These are phyloP conservation scores for Camellia japonica DNA, from an alignment of 148 eudicot species.

Conservation along the genomic window DNA sequence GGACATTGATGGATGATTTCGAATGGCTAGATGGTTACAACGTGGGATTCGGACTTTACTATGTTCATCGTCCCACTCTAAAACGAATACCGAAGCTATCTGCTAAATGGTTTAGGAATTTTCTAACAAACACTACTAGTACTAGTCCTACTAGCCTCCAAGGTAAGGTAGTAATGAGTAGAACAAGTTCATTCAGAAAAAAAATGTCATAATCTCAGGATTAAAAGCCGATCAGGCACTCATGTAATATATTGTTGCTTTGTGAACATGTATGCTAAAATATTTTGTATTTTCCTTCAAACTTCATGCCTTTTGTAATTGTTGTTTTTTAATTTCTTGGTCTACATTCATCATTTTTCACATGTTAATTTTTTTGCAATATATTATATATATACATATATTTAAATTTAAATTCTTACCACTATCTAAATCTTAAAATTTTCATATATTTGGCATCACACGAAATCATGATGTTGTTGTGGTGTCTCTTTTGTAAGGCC, in stretches of 20 bases:
- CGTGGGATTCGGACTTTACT: conserved; percentile 45
- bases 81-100: conserved; percentile 52
- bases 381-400: no score
- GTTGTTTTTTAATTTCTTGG: no score
- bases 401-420: no score
- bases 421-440: no score
- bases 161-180: neutral
- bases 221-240: neutral
- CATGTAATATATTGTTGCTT: neutral
- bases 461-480: no score
- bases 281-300: no score
- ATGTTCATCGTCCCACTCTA: conserved; percentile 39
- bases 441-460: no score
- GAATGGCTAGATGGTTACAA: conserved; percentile 57
- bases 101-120: conserved; percentile 56
- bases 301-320: no score
- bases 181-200: conserved; percentile 4
- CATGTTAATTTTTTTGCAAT: no score
- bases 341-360: no score
- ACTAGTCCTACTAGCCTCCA: neutral
- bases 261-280: neutral
- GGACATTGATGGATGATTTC: conserved; percentile 66
- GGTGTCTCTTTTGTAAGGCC: no score
- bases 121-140: conserved; percentile 31
- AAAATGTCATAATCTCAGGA: neutral